These are phyloP conservation scores for Xylaria sp. DNA, from an alignment of 2,329 filamentous ascomycete species.

Conservation along the genomic window DNA sequence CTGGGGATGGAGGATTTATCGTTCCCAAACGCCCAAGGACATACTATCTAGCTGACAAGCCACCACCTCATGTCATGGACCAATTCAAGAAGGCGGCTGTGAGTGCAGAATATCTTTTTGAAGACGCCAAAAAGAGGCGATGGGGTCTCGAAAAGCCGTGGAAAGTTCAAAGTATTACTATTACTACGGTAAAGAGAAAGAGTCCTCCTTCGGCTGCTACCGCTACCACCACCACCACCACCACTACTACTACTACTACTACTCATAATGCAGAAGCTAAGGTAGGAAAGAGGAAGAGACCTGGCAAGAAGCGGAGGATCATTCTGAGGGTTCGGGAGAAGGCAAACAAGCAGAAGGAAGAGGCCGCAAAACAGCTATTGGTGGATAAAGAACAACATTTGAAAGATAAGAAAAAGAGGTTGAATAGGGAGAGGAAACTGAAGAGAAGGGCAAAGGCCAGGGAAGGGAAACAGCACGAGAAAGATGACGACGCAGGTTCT, in stretches of 20 bases:
- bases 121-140: constrained; percentile 45
- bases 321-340: constrained; percentile 50
- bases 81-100: constrained; percentile 53
- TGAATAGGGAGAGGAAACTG: constrained; percentile 63
- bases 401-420: constrained; percentile 63
- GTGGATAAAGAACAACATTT: constrained; percentile 58
- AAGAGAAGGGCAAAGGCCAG: constrained; percentile 61
- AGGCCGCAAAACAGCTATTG: constrained; percentile 43
- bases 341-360: constrained; percentile 45
- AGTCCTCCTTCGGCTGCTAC: not conserved
- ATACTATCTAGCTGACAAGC: constrained; percentile 51
- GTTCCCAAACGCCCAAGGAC: constrained; percentile 45
- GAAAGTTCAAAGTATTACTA: constrained; percentile 52
- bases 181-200: constrained; percentile 35
- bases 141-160: constrained; percentile 66
- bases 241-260: not conserved
- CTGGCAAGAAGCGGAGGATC: constrained; percentile 63
- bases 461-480: constrained; percentile 49
- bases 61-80: constrained; percentile 41
- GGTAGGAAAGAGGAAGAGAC: constrained; percentile 43
- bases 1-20: constrained; percentile 45
- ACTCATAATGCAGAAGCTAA: constrained; percentile 6
- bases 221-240: too few species aligned
- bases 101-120: constrained; percentile 53
- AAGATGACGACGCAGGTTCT: constrained; percentile 29